Conservation (phyloP, 306 rosid species). For the Acacia crassicarpa region DNA sequence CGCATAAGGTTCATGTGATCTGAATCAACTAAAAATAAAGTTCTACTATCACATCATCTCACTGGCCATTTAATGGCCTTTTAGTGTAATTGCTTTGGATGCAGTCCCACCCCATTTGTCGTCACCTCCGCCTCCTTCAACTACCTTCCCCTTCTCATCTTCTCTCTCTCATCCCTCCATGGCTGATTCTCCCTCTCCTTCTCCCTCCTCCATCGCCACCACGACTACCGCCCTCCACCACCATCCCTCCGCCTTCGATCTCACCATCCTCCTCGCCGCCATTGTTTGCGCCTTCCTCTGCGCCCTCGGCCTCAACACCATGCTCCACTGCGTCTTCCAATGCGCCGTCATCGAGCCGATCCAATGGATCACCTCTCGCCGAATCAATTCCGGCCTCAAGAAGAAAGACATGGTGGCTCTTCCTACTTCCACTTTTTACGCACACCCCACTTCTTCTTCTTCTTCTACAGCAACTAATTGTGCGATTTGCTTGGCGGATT, state of each 20-base stretch:
- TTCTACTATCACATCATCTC: not conserved
- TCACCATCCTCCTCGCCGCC: constrained; percentile 56
- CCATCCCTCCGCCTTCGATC: constrained; percentile 9
- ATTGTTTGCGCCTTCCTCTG: constrained; percentile 64
- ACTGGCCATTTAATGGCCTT: not conserved
- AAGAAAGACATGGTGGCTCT: constrained; percentile 67
- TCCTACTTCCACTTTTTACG: constrained; percentile 50
- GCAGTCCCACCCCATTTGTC: not conserved
- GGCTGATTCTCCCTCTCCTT: not conserved
- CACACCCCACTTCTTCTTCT: constrained; percentile 14
- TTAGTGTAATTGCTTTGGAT: not conserved
- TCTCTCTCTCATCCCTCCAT: not conserved
- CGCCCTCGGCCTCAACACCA: constrained; percentile 74
- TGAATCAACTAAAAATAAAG: not conserved
- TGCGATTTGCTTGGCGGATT: constrained; percentile 69
- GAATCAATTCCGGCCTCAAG: constrained; percentile 68
- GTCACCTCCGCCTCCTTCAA: not conserved
- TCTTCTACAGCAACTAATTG: constrained; percentile 45
- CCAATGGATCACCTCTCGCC: constrained; percentile 52
- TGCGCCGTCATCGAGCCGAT: constrained; percentile 55
- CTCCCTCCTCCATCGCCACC: not conserved
- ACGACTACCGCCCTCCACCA: not conserved
- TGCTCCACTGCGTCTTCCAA: constrained; percentile 60
- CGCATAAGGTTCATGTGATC: not conserved
- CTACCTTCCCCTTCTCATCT: not conserved